Evolutionary conservation across 345 rosid species (phyloP).

Genomic region (Salix brachista): DNA sequence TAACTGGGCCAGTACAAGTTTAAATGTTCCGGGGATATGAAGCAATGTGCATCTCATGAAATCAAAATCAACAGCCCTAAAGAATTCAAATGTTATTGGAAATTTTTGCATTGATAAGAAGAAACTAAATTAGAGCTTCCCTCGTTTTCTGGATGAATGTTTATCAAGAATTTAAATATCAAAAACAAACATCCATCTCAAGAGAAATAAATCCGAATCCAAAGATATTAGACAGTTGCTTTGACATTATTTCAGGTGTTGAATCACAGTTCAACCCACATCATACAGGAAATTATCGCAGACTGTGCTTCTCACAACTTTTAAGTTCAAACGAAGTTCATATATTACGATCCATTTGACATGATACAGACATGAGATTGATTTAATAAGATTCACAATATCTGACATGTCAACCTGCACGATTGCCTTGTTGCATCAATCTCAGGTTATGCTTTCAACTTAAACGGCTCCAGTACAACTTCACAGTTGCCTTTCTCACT

Average conservation of each 20-base stretch:
- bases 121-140: background rate
- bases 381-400: background rate
- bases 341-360: background rate
- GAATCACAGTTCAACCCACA: background rate
- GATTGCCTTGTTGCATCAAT: background rate
- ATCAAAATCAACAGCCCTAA: no score
- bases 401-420: background rate
- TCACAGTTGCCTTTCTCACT: background rate
- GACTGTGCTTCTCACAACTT: background rate
- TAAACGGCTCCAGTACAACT: conserved; percentile 7
- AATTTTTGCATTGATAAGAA: no score
- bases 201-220: background rate
- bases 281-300: background rate
- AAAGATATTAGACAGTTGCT: background rate
- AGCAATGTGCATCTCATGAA: no score
- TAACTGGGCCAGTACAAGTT: background rate
- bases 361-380: background rate
- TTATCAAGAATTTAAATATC: background rate
- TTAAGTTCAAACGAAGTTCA: background rate
- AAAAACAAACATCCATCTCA: background rate
- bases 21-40: background rate
- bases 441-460: background rate
- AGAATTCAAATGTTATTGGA: no score
- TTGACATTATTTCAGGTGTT: background rate
- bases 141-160: background rate